A percentile compares a stretch with the other conserved stretches of the same genome.
Evolutionary conservation across 495 filamentous ascomycete species (phyloP).

Genomic region (Penicillium crystallinum): DNA sequence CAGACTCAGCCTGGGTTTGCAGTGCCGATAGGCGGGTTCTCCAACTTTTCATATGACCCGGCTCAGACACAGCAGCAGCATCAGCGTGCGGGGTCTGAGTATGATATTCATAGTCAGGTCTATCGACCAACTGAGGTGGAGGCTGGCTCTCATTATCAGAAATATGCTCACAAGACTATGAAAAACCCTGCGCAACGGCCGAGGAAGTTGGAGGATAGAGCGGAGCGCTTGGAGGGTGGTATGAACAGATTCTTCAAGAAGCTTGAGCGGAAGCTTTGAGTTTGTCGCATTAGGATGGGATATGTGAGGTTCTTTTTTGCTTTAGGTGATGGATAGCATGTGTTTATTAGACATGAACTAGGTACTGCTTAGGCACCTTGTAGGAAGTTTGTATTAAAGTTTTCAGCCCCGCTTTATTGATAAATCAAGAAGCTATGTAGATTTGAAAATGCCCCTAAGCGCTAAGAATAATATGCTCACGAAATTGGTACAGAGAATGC

Average conservation of each 20-base stretch:
- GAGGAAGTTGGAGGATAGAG: conserved; percentile 62
- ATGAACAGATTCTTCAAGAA: conserved; percentile 80
- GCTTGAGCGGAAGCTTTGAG: conserved; percentile 77
- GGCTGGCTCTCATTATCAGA: conserved; percentile 33
- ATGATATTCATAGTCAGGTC: conserved; percentile 68
- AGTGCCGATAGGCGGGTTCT: conserved; percentile 44
- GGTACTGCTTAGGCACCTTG: too few species aligned
- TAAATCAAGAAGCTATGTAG: conserved; percentile 5
- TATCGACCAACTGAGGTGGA: conserved; percentile 72
- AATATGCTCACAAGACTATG: conserved; percentile 49
- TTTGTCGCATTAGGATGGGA: background rate
- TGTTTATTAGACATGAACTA: background rate
- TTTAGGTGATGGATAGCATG: too few species aligned
- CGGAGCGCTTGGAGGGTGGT: conserved; percentile 67
- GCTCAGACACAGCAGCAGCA: conserved; percentile 27
- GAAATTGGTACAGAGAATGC: conserved; percentile 17
- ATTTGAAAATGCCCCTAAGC: conserved; percentile 21
- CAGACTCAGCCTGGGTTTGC: conserved; percentile 17
- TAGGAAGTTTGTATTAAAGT: background rate
- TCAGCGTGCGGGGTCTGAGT: conserved; percentile 38
- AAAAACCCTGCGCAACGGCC: conserved; percentile 41
- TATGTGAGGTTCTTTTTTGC: background rate
- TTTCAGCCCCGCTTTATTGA: conserved; percentile 7
- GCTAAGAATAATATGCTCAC: conserved; percentile 26
- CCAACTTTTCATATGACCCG: conserved; percentile 52